Conservation (phyloP, 768 basidiomycete species). For the Megacollybia marginata region DNA sequence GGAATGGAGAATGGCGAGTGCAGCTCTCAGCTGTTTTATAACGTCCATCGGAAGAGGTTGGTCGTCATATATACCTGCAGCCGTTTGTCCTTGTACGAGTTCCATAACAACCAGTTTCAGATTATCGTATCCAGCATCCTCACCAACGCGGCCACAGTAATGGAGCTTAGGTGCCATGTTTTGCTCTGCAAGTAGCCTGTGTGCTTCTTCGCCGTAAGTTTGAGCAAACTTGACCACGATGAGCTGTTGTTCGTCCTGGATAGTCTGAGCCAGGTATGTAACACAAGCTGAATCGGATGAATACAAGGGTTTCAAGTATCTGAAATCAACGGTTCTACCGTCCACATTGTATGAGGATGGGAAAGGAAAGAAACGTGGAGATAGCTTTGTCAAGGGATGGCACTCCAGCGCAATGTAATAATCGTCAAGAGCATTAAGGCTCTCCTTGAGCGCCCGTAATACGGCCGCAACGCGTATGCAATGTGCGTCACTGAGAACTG, state of each 20-base stretch:
- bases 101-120: not conserved
- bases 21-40: not conserved
- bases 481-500: not conserved
- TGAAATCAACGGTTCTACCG: too few relatives aligned
- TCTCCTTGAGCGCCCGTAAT: slow-evolving; percentile 2
- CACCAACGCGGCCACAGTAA: not conserved
- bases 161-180: not conserved
- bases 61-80: not conserved
- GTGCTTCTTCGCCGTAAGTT: slow-evolving; percentile 13
- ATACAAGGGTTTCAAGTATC: slow-evolving; percentile 5
- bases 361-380: slow-evolving; percentile 6
- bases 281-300: slow-evolving; percentile 1
- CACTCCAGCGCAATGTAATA: not conserved
- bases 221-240: slow-evolving; percentile 23
- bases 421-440: slow-evolving; percentile 1
- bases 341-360: slow-evolving; percentile 14
- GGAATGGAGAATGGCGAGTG: not conserved
- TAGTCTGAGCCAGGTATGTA: too few relatives aligned
- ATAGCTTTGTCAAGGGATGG: not conserved
- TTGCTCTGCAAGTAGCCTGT: slow-evolving; percentile 11
- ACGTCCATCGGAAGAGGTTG: not conserved
- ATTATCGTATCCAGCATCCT: not conserved
- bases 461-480: not conserved
- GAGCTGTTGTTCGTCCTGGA: slow-evolving; percentile 1
- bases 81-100: not conserved